Base-by-base conservation (phyloP, 805 yeast genomes). In the Priceomyces castillae region DNA sequence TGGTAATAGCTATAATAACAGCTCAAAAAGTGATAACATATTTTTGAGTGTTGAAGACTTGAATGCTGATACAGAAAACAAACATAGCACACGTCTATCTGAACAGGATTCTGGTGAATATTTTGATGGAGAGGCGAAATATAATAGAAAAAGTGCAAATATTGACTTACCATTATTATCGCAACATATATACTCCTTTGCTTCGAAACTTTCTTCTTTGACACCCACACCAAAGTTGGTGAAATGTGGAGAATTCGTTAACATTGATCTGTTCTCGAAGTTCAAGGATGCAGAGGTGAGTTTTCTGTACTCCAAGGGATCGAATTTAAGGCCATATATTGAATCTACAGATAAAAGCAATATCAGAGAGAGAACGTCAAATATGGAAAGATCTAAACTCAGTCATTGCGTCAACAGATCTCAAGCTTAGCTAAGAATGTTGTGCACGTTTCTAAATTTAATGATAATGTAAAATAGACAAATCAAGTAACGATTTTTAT, bases 111-210 rank as follows among this genome's bases (percentile, higher is more conserved):
- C 6, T 9, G 6, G 25, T 9, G 25, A 9, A 22, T 7, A 9
- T 22, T 7, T 6, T 9, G 9, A 22, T 22, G 25, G 9, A 22
- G 25, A 22, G 9, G 9, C 6, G 25, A 22, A 22, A 22, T 9
- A 22, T 22, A 22, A 9, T 22, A 7, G 25, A 9, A 9, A 22
- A n/a, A n/a, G n/a, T n/a, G n/a, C n/a, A n/a, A n/a, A n/a, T 10
- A 23, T 33, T 20, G 37, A 20, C 3, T 34, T 34, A 18, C 26
- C 22, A 18, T 34, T 22, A 12, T 34, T 34, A 34, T 34, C 37
- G 10, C 37, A 18, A 18, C 37, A 34, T 18, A 19, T 34, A 12
- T 34, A 34, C 18, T 9, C 25, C 7, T 34, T 34, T 18, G 22
- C 37, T 16, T 33, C 36, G 9, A 14, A 19, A 6, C 22, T 34